These are phyloP conservation scores for Xylariaceae sp. DNA, from an alignment of 2,329 filamentous ascomycete genomes.

Conservation along the genomic window DNA sequence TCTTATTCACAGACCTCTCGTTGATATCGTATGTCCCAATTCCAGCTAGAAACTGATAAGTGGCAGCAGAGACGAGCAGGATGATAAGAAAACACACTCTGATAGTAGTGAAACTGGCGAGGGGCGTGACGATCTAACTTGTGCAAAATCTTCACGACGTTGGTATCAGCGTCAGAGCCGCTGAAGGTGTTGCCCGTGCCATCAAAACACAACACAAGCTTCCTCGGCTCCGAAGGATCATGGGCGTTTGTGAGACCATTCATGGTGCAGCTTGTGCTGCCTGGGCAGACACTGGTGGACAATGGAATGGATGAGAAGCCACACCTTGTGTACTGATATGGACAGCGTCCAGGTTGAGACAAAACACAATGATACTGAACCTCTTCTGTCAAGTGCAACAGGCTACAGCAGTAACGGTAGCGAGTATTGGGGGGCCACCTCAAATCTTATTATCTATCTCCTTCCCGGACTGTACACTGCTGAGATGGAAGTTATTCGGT, in stretches of 20 bases:
- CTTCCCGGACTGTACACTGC: no score
- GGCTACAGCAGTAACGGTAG: no score
- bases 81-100: constrained; percentile 28
- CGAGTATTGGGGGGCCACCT: no score
- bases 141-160: constrained; percentile 46
- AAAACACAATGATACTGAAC: no score
- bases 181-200: constrained; percentile 44
- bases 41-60: constrained; percentile 32
- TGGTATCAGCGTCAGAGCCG: constrained; percentile 45
- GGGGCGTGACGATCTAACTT: constrained; percentile 41
- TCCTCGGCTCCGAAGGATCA: constrained; percentile 19
- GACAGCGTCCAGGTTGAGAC: no score
- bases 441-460: no score
- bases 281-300: neutral
- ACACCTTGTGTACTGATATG: no score
- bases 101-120: constrained; percentile 45
- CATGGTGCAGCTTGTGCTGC: constrained; percentile 3
- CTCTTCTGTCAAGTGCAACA: no score
- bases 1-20: constrained; percentile 37
- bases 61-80: neutral
- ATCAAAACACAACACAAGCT: constrained; percentile 44
- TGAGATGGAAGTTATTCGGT: no score
- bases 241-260: constrained; percentile 2
- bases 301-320: no score
- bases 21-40: constrained; percentile 46